These are phyloP conservation scores for Oxyria digyna DNA, from an alignment of 148 eudicot genomes.

Conservation along the genomic window DNA sequence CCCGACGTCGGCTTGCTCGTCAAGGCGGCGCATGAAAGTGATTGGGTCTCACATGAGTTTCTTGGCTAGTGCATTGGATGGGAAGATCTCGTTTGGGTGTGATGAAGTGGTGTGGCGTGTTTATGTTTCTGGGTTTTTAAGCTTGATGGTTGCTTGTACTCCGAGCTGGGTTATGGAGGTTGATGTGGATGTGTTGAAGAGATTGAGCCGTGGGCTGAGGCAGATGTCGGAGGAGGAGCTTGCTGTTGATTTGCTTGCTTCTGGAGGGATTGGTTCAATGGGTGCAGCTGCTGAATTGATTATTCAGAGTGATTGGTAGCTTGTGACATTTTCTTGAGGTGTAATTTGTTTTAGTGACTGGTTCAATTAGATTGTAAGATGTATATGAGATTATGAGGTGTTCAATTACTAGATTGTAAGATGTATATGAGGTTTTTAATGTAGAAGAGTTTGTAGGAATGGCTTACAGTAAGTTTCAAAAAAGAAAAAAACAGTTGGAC, in stretches of 20 bases:
- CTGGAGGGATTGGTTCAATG: slow-evolving; percentile 60
- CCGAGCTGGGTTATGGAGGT: slow-evolving; percentile 66
- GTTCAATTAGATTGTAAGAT: not conserved
- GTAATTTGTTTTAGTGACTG: not conserved
- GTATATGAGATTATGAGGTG: too few relatives aligned
- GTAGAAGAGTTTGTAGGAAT: not conserved
- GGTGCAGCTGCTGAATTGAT: slow-evolving; percentile 63
- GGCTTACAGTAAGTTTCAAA: not conserved
- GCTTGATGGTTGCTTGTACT: slow-evolving; percentile 52
- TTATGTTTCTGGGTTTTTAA: slow-evolving; percentile 45
- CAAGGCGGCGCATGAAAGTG: slow-evolving; percentile 40
- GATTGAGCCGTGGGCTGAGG: slow-evolving; percentile 46
- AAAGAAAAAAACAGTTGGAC: not conserved
- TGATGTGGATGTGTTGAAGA: slow-evolving; percentile 38
- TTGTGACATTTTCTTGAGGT: not conserved
- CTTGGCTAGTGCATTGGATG: slow-evolving; percentile 58
- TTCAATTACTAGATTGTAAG: not conserved
- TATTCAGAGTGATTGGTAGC: slow-evolving; percentile 23
- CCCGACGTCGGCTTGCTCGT: slow-evolving; percentile 32
- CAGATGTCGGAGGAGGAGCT: slow-evolving; percentile 58
- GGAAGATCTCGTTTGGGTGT: slow-evolving; percentile 71
- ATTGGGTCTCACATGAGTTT: slow-evolving; percentile 60
- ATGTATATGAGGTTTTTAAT: not conserved
- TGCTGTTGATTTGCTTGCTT: slow-evolving; percentile 48
- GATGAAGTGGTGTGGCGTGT: slow-evolving; percentile 58